Evolutionary conservation across 495 filamentous ascomycete genomes (phyloP), one percentile per base, ranked within the genome.

Genomic region (Penicillium tannophilum): DNA sequence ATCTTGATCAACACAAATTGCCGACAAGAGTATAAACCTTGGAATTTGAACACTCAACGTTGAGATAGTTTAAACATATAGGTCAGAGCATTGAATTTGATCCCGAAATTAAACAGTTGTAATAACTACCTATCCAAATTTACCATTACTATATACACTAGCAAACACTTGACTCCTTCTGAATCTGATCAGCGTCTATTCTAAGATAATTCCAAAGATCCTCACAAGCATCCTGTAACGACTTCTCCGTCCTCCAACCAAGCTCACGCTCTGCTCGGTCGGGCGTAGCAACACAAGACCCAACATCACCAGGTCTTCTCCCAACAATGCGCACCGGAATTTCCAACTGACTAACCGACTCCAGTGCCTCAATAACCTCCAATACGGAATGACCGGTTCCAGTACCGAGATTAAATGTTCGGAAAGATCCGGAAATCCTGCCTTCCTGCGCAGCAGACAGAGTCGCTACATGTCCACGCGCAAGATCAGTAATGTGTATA

Each of bases 401-500:
- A 2, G 49, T 55, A 3, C 52, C 52, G 11, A 55, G 36, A 35
- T 55, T 55, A 24, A 55, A 55, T 1, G 52, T 55, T 2, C 49
- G n/a, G 14, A 52, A 52, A 39, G 49, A 52, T n/a, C 49, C 49
- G 1, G 6, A 39, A 30, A 52, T 52, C 17, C 49, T n/a, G 9
- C 49, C 49, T 9, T 52, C 35, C 31, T 52, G 49, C 9, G 49
- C 49, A 39, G 49, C 49, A 16, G 49, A 52, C n/a, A 52, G 17
- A 9, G 49, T 52, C 17, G 52, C 52, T 2, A 55, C 28, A 35
- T 55, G 52, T 12, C 52, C 52, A 1, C 52, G 39, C 39, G 52
- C 52, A 12, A 55, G 52, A 55, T 55, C 52, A 3, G 39, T 55
- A n/a, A 55, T 42, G 33, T 55, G 52, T 14, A 55, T 55, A 41